A percentile compares a stretch with the other conserved stretches of the same genome.
Conservation (phyloP, 192 early-diverging fungal species). For the Coemansia umbellata region DNA sequence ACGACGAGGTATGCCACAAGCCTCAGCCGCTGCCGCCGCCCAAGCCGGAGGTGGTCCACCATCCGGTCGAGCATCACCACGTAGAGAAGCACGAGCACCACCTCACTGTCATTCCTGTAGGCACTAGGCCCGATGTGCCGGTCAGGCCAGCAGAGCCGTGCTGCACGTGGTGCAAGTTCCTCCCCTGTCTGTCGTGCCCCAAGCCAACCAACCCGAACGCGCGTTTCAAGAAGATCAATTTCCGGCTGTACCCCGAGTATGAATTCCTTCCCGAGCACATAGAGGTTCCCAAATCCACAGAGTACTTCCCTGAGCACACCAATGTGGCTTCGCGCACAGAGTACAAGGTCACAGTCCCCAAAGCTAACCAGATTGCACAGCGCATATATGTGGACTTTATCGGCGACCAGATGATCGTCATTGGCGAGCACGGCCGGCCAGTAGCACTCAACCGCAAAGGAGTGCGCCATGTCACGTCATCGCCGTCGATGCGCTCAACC, state of each 20-base stretch:
- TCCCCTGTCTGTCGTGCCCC: constrained; percentile 42
- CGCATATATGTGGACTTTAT: constrained; percentile 50
- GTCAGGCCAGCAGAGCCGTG: constrained; percentile 32
- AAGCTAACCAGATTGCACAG: constrained; percentile 21
- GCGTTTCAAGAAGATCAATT: constrained; percentile 42
- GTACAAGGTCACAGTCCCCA: constrained; percentile 34
- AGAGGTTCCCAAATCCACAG: constrained; percentile 22
- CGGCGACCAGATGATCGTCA: constrained; percentile 44
- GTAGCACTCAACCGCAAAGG: neutral
- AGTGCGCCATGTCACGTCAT: neutral
- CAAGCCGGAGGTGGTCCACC: constrained; percentile 1
- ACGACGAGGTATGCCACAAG: constrained; percentile 7
- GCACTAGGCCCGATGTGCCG: constrained; percentile 15
- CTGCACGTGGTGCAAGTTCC: constrained; percentile 50
- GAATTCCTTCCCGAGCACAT: constrained; percentile 42
- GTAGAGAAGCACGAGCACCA: constrained; percentile 11
- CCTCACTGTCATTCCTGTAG: constrained; percentile 25
- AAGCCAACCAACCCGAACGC: constrained; percentile 43
- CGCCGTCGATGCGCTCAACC: constrained; percentile 19
- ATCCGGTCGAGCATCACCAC: constrained; percentile 8
- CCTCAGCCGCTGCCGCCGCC: constrained; percentile 9
- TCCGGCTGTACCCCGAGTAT: constrained; percentile 47
- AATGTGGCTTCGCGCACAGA: constrained; percentile 24
- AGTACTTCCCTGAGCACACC: constrained; percentile 45
- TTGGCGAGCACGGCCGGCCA: constrained; percentile 36